phyloP scores from a whole-genome alignment of 2,329 filamentous ascomycete species.

The Neofusicoccum kwambonambiense region DNA sequence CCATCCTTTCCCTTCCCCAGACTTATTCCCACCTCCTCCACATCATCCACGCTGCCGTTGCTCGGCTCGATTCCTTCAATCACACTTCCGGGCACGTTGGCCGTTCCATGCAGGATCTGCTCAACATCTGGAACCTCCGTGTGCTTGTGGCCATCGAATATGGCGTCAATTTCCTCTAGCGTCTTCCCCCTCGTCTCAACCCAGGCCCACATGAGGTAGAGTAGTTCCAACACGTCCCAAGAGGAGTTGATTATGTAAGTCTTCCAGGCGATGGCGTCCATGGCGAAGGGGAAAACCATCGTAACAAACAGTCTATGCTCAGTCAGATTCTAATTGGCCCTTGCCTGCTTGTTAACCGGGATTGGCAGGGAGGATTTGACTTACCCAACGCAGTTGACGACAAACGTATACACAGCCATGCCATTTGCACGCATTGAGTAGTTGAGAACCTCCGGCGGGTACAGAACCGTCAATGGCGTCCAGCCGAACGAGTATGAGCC shows the following conservation, averaged over 20 bases:
- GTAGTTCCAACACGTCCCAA: slow-evolving; percentile 29
- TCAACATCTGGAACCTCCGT: slow-evolving; percentile 17
- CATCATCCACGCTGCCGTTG: background rate
- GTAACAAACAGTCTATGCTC: background rate
- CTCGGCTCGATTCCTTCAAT: background rate
- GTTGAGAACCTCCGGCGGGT: slow-evolving; percentile 51
- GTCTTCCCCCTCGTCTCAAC: slow-evolving; percentile 32
- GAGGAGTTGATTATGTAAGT: slow-evolving; percentile 33
- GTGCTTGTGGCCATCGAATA: slow-evolving; percentile 26
- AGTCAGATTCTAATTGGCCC: background rate
- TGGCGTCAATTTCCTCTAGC: slow-evolving; percentile 30
- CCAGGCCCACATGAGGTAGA: slow-evolving; percentile 28
- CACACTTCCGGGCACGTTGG: background rate
- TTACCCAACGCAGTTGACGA: slow-evolving; percentile 2
- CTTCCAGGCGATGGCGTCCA: slow-evolving; percentile 28
- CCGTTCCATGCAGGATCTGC: background rate
- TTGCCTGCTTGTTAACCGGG: no score
- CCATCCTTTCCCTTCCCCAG: background rate
- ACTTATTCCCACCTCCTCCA: background rate
- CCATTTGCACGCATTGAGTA: slow-evolving; percentile 52
- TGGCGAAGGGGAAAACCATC: slow-evolving; percentile 7
- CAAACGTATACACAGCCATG: slow-evolving; percentile 29
- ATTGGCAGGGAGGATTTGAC: background rate
- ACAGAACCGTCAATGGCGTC: slow-evolving; percentile 45
- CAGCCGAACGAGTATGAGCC: slow-evolving; percentile 52